A percentile compares a stretch with the other conserved stretches of the same genome.
Conservation (phyloP, 768 basidiomycete genomes). For the Boletus sensibilis region DNA sequence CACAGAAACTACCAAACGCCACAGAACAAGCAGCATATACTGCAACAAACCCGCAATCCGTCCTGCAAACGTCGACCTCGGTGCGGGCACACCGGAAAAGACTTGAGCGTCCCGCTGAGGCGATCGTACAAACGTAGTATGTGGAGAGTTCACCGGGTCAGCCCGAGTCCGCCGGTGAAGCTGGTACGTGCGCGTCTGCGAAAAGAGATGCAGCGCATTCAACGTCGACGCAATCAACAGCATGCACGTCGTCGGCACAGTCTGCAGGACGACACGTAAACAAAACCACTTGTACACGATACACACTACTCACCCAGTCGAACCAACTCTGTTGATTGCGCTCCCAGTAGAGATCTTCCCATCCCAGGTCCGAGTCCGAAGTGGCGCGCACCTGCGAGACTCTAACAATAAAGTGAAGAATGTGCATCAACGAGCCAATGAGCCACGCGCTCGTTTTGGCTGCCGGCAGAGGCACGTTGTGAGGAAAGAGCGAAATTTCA, state of each 20-base stretch:
- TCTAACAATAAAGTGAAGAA: slow-evolving; percentile 65
- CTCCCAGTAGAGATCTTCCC: slow-evolving; percentile 78
- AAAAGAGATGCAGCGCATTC: slow-evolving; percentile 68
- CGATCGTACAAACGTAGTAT: slow-evolving; percentile 63
- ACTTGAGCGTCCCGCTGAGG: slow-evolving; percentile 22
- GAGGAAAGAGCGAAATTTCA: slow-evolving; percentile 78
- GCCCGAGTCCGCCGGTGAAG: slow-evolving; percentile 51
- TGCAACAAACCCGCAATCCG: slow-evolving; percentile 37
- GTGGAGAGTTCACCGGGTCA: slow-evolving; percentile 68
- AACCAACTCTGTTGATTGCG: slow-evolving; percentile 67
- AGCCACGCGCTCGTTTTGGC: slow-evolving; percentile 65
- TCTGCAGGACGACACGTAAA: slow-evolving; percentile 41
- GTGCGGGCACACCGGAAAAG: slow-evolving; percentile 35
- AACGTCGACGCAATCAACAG: slow-evolving; percentile 53
- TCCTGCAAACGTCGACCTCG: slow-evolving; percentile 43
- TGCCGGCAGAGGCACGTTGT: slow-evolving; percentile 72
- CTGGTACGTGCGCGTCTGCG: slow-evolving; percentile 66
- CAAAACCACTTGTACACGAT: slow-evolving; percentile 6
- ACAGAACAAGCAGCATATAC: slow-evolving; percentile 39
- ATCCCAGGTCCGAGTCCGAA: slow-evolving; percentile 67
- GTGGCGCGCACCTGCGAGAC: slow-evolving; percentile 54
- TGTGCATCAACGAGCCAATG: slow-evolving; percentile 62
- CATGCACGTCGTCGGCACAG: slow-evolving; percentile 58
- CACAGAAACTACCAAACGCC: slow-evolving; percentile 53
- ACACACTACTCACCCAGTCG: slow-evolving; percentile 62